phyloP scores from a whole-genome alignment of 2,329 filamentous ascomycete species.

The Leptodontidium sp. region DNA sequence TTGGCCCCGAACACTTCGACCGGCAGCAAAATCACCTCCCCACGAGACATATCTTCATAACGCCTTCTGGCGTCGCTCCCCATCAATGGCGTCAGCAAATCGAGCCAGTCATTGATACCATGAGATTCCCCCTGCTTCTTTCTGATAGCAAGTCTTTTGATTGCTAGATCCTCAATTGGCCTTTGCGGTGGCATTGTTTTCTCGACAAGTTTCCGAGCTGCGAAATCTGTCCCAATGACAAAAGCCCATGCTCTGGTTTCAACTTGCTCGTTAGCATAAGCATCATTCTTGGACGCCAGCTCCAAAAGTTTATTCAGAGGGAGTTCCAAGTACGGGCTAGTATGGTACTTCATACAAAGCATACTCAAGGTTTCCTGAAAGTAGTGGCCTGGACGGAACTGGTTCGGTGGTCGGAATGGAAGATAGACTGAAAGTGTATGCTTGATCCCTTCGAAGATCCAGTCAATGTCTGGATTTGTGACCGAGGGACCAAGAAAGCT shows the following conservation, averaged over 20 bases:
- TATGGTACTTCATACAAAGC: conserved; percentile 39
- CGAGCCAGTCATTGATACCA: conserved; percentile 33
- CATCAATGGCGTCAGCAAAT: conserved; percentile 29
- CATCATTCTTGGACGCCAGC: conserved; percentile 16
- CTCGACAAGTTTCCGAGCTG: conserved; percentile 27
- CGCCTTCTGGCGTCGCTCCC: conserved; percentile 27
- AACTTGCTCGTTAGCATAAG: conserved; percentile 30
- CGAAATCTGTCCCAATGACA: conserved; percentile 29
- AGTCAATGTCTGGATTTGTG: conserved; percentile 28
- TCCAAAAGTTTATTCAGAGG: conserved; percentile 23
- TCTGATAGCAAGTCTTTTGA: conserved; percentile 31
- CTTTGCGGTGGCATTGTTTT: conserved; percentile 13
- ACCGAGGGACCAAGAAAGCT: conserved; percentile 29
- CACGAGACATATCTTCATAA: conserved; percentile 29
- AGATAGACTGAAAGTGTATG: conserved; percentile 38
- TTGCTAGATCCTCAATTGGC: conserved; percentile 36
- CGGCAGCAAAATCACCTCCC: conserved; percentile 30
- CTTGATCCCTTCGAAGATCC: conserved; percentile 36
- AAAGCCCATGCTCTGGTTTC: conserved; percentile 32
- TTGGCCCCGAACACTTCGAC: conserved; percentile 33
- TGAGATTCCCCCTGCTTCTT: conserved; percentile 25
- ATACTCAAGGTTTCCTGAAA: conserved; percentile 38
- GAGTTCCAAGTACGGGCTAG: conserved; percentile 33
- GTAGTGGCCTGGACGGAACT: conserved; percentile 37
- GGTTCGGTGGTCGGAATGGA: conserved; percentile 34